Evolutionary conservation across 331 rosid species (phyloP).

Genomic region (Cydonia oblonga): DNA sequence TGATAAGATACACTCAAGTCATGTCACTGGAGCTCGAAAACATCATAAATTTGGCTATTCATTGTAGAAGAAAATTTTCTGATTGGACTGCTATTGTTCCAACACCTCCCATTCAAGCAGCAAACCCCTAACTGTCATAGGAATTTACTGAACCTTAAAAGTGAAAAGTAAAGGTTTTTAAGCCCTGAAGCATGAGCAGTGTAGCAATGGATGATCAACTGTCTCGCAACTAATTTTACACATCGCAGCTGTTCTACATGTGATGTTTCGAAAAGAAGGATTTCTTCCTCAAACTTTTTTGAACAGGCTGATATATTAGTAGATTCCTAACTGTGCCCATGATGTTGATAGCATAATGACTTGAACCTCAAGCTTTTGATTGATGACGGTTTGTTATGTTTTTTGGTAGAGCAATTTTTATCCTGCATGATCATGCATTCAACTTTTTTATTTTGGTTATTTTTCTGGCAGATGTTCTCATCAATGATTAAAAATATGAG

Average conservation of each 20-base stretch:
- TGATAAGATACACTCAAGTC: not conserved
- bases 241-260: no score
- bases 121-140: not conserved
- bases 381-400: not conserved
- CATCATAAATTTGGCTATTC: not conserved
- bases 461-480: conserved; percentile 65
- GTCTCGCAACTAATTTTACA: not conserved
- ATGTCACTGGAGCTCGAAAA: not conserved
- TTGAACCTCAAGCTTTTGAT: not conserved
- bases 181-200: not conserved
- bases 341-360: not conserved
- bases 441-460: not conserved
- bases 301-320: not conserved
- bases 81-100: not conserved
- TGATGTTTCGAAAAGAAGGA: not conserved
- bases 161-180: not conserved
- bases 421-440: not conserved
- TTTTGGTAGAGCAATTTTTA: not conserved
- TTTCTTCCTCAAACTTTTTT: not conserved
- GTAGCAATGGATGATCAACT: not conserved
- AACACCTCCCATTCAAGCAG: not conserved
- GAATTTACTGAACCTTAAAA: not conserved
- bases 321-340: not conserved
- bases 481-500: conserved; percentile 91
- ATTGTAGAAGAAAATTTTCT: not conserved